These are phyloP conservation scores for Fusarium newnesense DNA, from an alignment of 2,329 filamentous ascomycete genomes.

Conservation along the genomic window DNA sequence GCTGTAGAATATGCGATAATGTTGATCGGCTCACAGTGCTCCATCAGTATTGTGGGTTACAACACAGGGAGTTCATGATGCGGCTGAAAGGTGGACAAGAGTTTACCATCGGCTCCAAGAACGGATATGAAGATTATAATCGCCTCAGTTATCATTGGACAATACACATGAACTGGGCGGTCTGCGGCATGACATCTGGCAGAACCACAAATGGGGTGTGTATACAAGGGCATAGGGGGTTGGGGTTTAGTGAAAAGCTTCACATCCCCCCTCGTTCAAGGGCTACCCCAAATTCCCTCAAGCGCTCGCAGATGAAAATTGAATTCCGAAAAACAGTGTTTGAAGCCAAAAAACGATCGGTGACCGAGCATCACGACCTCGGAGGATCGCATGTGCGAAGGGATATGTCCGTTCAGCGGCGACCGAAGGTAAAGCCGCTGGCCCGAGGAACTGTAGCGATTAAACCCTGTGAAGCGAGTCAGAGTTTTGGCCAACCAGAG, in stretches of 20 bases:
- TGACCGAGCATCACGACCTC: slow-evolving; percentile 40
- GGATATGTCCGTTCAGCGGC: slow-evolving; percentile 24
- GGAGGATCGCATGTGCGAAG: slow-evolving; percentile 41
- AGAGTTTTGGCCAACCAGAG: slow-evolving; percentile 32
- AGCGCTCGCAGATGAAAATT: slow-evolving; percentile 17
- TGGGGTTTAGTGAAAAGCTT: slow-evolving; percentile 34
- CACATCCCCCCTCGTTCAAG: slow-evolving; percentile 24
- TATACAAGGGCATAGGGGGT: slow-evolving; percentile 16
- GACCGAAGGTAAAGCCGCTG: slow-evolving; percentile 46
- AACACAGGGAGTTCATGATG: slow-evolving; percentile 6
- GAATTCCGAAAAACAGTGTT: slow-evolving; percentile 10
- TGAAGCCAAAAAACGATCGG: slow-evolving; percentile 29
- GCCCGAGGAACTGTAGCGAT: slow-evolving; percentile 34
- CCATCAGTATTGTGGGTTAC: neutral
- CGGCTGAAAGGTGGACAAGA: slow-evolving; percentile 23
- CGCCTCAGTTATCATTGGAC: slow-evolving; percentile 31
- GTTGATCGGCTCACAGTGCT: neutral
- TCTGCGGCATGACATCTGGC: slow-evolving; percentile 36
- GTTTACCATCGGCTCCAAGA: neutral
- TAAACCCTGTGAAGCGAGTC: slow-evolving; percentile 14
- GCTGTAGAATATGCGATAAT: neutral
- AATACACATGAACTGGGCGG: slow-evolving; percentile 27
- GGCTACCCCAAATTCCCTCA: slow-evolving; percentile 34
- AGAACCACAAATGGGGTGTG: slow-evolving; percentile 33
- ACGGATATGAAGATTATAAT: slow-evolving; percentile 35